These are phyloP conservation scores for Venturiaceae sp. DNA, from an alignment of 2,329 filamentous ascomycete genomes.

Conservation along the genomic window DNA sequence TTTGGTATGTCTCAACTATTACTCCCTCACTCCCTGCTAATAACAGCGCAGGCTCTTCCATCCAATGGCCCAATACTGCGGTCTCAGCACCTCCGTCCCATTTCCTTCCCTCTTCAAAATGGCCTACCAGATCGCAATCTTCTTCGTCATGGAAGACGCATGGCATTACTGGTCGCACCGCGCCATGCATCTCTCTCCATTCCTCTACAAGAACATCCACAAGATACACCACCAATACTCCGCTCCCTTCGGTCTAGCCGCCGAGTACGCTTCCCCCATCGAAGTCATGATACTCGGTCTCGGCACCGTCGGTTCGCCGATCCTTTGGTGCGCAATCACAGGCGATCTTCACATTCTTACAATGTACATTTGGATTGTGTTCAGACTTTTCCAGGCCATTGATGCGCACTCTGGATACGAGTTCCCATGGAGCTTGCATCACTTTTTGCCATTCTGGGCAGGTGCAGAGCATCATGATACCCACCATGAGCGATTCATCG, in stretches of 20 bases:
- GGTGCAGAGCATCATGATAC: slow-evolving; percentile 93
- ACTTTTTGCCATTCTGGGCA: slow-evolving; percentile 96
- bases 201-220: slow-evolving; percentile 89
- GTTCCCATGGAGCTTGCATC: slow-evolving; percentile 93
- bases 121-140: slow-evolving; percentile 80
- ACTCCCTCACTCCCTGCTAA: not conserved
- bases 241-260: slow-evolving; percentile 89
- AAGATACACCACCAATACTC: slow-evolving; percentile 99
- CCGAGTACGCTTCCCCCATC: slow-evolving; percentile 95
- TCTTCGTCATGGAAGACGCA: slow-evolving; percentile 91
- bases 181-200: slow-evolving; percentile 78
- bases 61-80: slow-evolving; percentile 86
- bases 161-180: slow-evolving; percentile 99
- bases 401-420: slow-evolving; percentile 97
- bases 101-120: slow-evolving; percentile 84
- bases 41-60: slow-evolving; percentile 65
- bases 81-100: slow-evolving; percentile 77
- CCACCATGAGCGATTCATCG: slow-evolving; percentile 97
- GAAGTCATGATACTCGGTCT: slow-evolving; percentile 92
- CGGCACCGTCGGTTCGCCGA: slow-evolving; percentile 72
- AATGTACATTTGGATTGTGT: slow-evolving; percentile 94
- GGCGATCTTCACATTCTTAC: slow-evolving; percentile 88
- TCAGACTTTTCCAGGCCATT: slow-evolving; percentile 93
- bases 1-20: slow-evolving; percentile 52
- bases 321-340: slow-evolving; percentile 74